Evolutionary conservation across 257 asterid species (phyloP).

Genomic region (Haberlea rhodopensis): DNA sequence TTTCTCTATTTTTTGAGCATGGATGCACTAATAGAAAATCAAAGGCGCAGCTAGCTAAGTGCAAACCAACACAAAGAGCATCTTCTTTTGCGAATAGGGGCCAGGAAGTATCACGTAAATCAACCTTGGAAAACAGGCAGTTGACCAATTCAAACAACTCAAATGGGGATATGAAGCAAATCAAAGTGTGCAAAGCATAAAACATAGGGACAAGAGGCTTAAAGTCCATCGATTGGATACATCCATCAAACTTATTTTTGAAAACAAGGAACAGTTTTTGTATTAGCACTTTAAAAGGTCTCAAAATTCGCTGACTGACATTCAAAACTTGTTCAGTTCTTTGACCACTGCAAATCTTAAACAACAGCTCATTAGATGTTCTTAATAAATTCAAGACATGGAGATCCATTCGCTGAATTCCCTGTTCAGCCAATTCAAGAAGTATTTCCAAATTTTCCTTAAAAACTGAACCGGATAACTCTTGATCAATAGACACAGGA

Average conservation of each 20-base stretch:
- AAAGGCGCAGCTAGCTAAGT: constrained; percentile 59
- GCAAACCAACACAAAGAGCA: constrained; percentile 54
- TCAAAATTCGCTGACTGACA: constrained; percentile 38
- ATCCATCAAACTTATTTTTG: constrained; percentile 56
- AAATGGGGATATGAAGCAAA: constrained; percentile 44
- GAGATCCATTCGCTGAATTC: constrained; percentile 53
- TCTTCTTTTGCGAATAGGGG: constrained; percentile 36
- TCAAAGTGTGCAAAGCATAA: constrained; percentile 45
- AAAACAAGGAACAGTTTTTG: constrained; percentile 51
- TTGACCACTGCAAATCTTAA: constrained; percentile 32
- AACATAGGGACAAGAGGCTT: constrained; percentile 45
- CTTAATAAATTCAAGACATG: constrained; percentile 55
- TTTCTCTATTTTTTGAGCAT: constrained; percentile 23
- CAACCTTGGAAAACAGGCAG: constrained; percentile 65
- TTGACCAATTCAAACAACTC: constrained; percentile 59
- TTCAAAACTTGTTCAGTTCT: constrained; percentile 33
- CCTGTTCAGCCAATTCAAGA: constrained; percentile 44
- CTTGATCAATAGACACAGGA: constrained; percentile 46
- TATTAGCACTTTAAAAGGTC: constrained; percentile 46
- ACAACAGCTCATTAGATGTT: constrained; percentile 50
- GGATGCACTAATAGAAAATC: constrained; percentile 47
- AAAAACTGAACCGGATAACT: constrained; percentile 46
- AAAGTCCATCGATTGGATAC: constrained; percentile 47
- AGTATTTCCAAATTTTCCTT: constrained; percentile 42
- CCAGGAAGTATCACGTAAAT: constrained; percentile 30